These are phyloP conservation scores for Jasminum sambac DNA, from an alignment of 257 asterid species.

Conservation along the genomic window DNA sequence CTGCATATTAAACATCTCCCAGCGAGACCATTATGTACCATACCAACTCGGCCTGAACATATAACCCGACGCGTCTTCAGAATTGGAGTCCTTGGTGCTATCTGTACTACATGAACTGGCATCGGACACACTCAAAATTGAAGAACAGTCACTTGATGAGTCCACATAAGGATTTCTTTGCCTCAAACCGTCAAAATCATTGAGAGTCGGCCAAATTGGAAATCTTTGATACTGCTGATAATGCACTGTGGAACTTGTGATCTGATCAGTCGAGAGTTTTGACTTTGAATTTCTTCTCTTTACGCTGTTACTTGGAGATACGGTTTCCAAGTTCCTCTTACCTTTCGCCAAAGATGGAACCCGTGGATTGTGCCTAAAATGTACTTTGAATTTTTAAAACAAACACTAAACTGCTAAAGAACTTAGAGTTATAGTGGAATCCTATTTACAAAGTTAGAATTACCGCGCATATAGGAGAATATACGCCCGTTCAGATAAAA, in stretches of 20 bases:
- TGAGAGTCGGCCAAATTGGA: conserved; percentile 17
- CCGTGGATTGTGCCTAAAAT: conserved; percentile 35
- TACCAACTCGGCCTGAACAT: conserved; percentile 50
- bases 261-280: conserved; percentile 1
- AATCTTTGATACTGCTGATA: conserved; percentile 12
- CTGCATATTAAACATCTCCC: neutral
- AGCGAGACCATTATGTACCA: conserved; percentile 14
- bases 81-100: conserved; percentile 61
- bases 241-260: neutral
- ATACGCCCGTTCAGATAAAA: conserved; percentile 43
- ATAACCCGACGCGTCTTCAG: conserved; percentile 52
- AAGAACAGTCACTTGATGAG: conserved; percentile 53
- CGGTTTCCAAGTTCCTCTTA: conserved; percentile 24
- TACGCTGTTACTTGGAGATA: conserved; percentile 14
- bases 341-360: conserved; percentile 20
- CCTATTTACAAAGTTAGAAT: neutral
- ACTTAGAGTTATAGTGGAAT: neutral
- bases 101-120: conserved; percentile 59
- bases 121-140: conserved; percentile 54
- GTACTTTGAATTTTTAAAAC: neutral
- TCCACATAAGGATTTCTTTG: conserved; percentile 32
- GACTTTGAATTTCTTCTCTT: conserved; percentile 25
- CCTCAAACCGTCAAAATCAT: conserved; percentile 19
- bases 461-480: conserved; percentile 51
- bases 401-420: neutral